phyloP scores from a whole-genome alignment of 139 green algal genomes.

The Deuterostichococcus epilithicus region DNA sequence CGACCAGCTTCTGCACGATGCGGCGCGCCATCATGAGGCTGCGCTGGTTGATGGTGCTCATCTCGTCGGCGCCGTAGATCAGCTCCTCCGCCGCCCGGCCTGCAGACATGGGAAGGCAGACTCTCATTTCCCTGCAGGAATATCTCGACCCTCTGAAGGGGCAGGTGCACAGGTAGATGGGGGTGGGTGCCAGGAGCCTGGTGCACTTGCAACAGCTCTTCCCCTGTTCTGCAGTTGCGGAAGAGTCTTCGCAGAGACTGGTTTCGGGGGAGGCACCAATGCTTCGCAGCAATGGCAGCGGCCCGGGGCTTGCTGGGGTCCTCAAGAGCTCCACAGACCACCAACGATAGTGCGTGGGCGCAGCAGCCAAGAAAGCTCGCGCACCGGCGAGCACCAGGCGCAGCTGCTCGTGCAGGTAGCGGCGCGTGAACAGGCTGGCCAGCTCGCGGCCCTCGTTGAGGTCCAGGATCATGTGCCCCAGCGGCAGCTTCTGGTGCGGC shows the following conservation, averaged over 20 bases:
- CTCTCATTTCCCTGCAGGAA: background rate
- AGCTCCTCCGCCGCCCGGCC: slow-evolving; percentile 59
- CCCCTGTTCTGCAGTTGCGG: too few relatives aligned
- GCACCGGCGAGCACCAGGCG: slow-evolving; percentile 60
- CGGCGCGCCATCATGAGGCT: slow-evolving; percentile 45
- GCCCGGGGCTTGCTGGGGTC: too few relatives aligned
- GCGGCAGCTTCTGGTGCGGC: slow-evolving; percentile 61
- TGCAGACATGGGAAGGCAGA: background rate
- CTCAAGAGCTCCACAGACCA: background rate
- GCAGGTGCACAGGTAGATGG: too few relatives aligned
- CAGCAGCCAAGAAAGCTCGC: background rate
- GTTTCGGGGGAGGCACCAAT: too few relatives aligned
- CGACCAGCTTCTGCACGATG: slow-evolving; percentile 59
- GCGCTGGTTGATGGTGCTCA: slow-evolving; percentile 61
- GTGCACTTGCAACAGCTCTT: too few relatives aligned
- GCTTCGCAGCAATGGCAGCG: too few relatives aligned
- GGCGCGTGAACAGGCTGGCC: slow-evolving; percentile 56
- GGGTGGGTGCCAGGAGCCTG: too few relatives aligned
- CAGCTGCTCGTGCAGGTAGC: slow-evolving; percentile 80
- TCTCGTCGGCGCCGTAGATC: slow-evolving; percentile 49
- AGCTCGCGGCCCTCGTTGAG: slow-evolving; percentile 54
- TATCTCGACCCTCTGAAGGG: too few relatives aligned
- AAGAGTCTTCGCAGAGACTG: too few relatives aligned
- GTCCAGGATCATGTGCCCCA: slow-evolving; percentile 78
- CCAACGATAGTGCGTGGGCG: background rate